phyloP scores from a whole-genome alignment of 805 yeast genomes.

The Candida sakaeoensis region DNA sequence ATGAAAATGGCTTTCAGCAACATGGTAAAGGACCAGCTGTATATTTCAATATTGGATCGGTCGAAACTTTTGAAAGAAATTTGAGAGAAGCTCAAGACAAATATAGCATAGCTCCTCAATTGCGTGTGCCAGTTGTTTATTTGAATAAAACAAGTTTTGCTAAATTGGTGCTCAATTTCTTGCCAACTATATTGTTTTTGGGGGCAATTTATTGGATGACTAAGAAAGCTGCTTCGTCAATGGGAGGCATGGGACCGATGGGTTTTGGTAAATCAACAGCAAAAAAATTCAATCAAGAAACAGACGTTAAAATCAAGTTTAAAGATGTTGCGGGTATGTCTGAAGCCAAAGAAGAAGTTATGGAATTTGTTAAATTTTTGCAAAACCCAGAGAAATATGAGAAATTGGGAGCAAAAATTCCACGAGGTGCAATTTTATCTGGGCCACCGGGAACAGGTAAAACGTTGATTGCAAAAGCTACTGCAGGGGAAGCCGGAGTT shows the following conservation, averaged over 20 bases:
- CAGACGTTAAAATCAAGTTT: slow-evolving; percentile 83
- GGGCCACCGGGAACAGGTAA: slow-evolving; percentile 99
- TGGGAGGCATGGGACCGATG: slow-evolving; percentile 77
- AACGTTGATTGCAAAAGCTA: slow-evolving; percentile 93
- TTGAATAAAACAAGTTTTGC: slow-evolving; percentile 65
- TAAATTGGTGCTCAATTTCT: slow-evolving; percentile 62
- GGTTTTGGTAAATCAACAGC: slow-evolving; percentile 89
- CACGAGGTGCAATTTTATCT: slow-evolving; percentile 94
- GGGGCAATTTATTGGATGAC: slow-evolving; percentile 87
- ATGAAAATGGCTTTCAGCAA: slow-evolving; percentile 47
- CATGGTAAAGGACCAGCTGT: slow-evolving; percentile 17
- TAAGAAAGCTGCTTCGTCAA: slow-evolving; percentile 49
- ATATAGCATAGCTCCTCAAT: slow-evolving; percentile 53
- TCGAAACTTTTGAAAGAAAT: slow-evolving; percentile 81
- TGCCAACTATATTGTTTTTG: slow-evolving; percentile 86
- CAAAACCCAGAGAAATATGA: slow-evolving; percentile 89
- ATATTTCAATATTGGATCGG: slow-evolving; percentile 80
- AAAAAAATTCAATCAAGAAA: slow-evolving; percentile 84
- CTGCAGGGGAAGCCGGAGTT: slow-evolving; percentile 99
- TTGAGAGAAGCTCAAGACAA: slow-evolving; percentile 74
- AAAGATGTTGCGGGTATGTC: slow-evolving; percentile 96
- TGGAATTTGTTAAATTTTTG: slow-evolving; percentile 95
- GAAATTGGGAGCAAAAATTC: slow-evolving; percentile 92
- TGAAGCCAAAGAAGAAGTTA: slow-evolving; percentile 95
- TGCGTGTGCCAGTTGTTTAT: slow-evolving; percentile 80